Conservation (phyloP, 2,329 filamentous ascomycete species). For the Colletotrichum sansevieriae region DNA sequence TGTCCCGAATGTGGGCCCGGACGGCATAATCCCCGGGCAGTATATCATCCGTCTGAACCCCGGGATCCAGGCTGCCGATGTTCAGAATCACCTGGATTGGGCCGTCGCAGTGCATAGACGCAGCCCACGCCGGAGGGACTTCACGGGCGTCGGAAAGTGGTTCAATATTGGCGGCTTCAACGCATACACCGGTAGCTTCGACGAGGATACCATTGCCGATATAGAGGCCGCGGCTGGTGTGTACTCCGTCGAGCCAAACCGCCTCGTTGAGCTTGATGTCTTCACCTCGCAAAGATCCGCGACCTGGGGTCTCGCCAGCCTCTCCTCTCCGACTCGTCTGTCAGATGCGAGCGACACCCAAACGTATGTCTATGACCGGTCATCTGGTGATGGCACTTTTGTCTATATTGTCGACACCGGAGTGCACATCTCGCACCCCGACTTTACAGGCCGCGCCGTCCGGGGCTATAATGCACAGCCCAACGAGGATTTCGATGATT, state of each 20-base stretch:
- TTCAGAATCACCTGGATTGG: slow-evolving; percentile 53
- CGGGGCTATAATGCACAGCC: slow-evolving; percentile 44
- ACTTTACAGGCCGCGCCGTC: slow-evolving; percentile 51
- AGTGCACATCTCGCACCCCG: slow-evolving; percentile 47
- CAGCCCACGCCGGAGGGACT: slow-evolving; percentile 52
- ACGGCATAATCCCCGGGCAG: slow-evolving; percentile 19
- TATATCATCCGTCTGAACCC: slow-evolving; percentile 33
- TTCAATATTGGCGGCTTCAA: slow-evolving; percentile 55
- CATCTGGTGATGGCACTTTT: slow-evolving; percentile 52
- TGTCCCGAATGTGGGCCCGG: slow-evolving; percentile 8
- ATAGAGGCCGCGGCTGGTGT: slow-evolving; percentile 54
- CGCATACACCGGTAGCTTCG: slow-evolving; percentile 58
- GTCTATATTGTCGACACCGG: slow-evolving; percentile 59
- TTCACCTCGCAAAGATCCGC: slow-evolving; percentile 50
- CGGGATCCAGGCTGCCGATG: slow-evolving; percentile 47
- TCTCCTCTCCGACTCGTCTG: slow-evolving; percentile 52
- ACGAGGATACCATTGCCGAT: slow-evolving; percentile 55
- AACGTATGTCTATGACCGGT: slow-evolving; percentile 51
- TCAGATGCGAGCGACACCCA: slow-evolving; percentile 36
- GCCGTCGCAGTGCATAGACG: slow-evolving; percentile 52
- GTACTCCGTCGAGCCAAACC: slow-evolving; percentile 49
- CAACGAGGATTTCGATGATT: slow-evolving; percentile 48
- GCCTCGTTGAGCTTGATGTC: slow-evolving; percentile 44
- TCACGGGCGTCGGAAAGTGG: slow-evolving; percentile 54
- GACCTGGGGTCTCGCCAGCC: slow-evolving; percentile 60